Base-by-base conservation (phyloP, 768 basidiomycete genomes). In the Phanerochaete carnosa region DNA sequence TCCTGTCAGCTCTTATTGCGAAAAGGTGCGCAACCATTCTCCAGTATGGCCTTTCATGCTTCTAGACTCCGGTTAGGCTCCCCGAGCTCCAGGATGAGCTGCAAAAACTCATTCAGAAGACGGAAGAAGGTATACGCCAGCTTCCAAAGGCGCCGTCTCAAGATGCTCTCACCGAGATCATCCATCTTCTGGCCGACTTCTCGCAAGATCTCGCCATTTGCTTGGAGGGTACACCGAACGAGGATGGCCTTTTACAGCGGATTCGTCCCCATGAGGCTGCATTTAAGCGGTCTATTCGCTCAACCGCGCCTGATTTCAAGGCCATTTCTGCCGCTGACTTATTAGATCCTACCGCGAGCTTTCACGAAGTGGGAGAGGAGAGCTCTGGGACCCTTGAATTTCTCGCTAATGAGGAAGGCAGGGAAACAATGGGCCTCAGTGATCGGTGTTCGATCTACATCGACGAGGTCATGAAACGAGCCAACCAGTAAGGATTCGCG, bases 21-120 rank as follows among this genome's bases (percentile, higher is more conserved):
- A 84, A 83, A 63, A 74, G 85, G 90, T 2, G 75, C 23, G 29
- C 26, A 22, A 12, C 6, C 35, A 23, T 22, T 8, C 19, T 37
- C 30, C 39, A 12, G 9, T 9, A 3, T 55, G 8, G 4, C 32
- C 3, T 3, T 33, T n/a, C 19, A 7, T 30, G 19, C 7, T 5
- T 49, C 47, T 49, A 8, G 30, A 30, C n/a, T 33, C 11, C 13
- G 1, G 19, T 22, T 57, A 91, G 90, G 45, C 76, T 91, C 0
- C 88, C 89, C 0, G 72, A 81, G 59, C 83, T 90, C 11, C 81
- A 84, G 53, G 75, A 82, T 0, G 88, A 90, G 60, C 70, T 90
- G 28, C 76, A 80, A 23, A 73, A 69, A 0, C 71, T 79, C 0
- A 78, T 88, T 0, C 62, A 68, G 0, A 72, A 66, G 7, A 79